Conservation (phyloP, 495 filamentous ascomycete genomes). For the Tuber microsphaerosporum region DNA sequence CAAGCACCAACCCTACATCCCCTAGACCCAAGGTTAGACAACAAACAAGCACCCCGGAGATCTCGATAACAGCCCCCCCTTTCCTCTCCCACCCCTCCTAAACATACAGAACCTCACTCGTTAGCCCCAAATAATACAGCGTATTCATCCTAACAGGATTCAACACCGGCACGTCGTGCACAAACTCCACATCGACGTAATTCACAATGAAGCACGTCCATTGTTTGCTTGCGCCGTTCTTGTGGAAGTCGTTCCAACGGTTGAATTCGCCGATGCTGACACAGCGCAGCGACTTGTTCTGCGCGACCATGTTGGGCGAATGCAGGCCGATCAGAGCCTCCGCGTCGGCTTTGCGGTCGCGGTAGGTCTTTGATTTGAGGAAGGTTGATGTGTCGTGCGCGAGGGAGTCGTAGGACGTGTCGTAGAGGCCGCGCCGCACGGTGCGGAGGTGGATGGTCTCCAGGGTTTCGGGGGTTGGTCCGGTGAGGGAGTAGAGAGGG, state of each 20-base stretch:
- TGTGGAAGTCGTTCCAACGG: conserved; percentile 9
- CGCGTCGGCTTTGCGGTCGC: conserved; percentile 16
- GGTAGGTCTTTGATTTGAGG: conserved; percentile 18
- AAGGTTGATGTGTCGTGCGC: conserved; percentile 10
- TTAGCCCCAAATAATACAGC: conserved; percentile 13
- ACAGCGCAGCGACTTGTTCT: conserved; percentile 9
- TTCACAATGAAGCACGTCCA: conserved; percentile 23
- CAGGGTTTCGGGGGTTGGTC: conserved; percentile 7
- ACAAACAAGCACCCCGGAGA: not conserved
- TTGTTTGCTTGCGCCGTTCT: conserved; percentile 6
- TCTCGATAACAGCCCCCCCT: not conserved
- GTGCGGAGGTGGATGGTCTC: conserved; percentile 21
- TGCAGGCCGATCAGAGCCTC: conserved; percentile 13
- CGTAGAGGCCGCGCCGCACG: conserved; percentile 10
- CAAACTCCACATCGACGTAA: conserved; percentile 19
- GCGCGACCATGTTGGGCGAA: too few species aligned
- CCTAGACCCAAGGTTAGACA: not conserved
- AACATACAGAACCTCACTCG: conserved; percentile 17
- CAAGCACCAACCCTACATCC: not conserved
- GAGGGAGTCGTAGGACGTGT: conserved; percentile 6
- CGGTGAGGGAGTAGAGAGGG: not conserved
- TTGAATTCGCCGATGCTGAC: conserved; percentile 18
- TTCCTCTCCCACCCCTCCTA: not conserved
- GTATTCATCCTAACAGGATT: conserved; percentile 16
- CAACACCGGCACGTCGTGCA: conserved; percentile 8